phyloP scores from a whole-genome alignment of 495 filamentous ascomycete genomes.

The Neurospora terricola region DNA sequence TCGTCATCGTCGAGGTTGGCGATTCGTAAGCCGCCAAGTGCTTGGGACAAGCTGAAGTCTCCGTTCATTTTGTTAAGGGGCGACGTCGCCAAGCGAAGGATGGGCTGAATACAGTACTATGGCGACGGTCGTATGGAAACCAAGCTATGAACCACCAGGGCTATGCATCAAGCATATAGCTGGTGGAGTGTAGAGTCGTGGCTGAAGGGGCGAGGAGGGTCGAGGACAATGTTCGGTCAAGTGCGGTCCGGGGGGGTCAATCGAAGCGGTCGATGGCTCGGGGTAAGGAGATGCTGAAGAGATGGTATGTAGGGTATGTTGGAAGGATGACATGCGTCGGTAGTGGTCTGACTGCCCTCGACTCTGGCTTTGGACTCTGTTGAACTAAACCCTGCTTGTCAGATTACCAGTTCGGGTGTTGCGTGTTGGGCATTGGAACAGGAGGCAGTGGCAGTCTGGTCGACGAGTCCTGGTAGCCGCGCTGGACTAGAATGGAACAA shows the following conservation, averaged over 20 bases:
- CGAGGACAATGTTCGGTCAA: background rate
- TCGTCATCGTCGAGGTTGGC: slow-evolving; percentile 89
- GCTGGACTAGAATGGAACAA: background rate
- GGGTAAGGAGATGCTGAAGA: background rate
- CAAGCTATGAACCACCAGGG: background rate
- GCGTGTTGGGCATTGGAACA: background rate
- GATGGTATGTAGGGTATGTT: background rate
- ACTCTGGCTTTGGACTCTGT: background rate
- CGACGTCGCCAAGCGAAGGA: slow-evolving; percentile 5
- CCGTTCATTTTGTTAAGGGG: slow-evolving; percentile 57
- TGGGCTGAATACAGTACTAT: background rate
- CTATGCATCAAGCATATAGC: background rate
- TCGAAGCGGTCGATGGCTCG: background rate
- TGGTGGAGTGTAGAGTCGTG: background rate
- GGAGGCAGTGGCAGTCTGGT: background rate
- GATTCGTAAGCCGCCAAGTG: slow-evolving; percentile 89
- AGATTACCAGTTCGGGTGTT: background rate
- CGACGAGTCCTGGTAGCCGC: background rate
- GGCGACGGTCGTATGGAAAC: background rate
- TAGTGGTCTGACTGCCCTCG: background rate
- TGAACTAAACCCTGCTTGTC: background rate
- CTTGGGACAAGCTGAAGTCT: slow-evolving; percentile 85
- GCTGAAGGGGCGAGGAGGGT: background rate
- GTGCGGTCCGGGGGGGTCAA: background rate
- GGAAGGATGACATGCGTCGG: background rate